A percentile compares a stretch with the other conserved stretches of the same genome.
Evolutionary conservation across 805 yeast genomes (phyloP).

Genomic region (Dipodascopsis tothii): DNA sequence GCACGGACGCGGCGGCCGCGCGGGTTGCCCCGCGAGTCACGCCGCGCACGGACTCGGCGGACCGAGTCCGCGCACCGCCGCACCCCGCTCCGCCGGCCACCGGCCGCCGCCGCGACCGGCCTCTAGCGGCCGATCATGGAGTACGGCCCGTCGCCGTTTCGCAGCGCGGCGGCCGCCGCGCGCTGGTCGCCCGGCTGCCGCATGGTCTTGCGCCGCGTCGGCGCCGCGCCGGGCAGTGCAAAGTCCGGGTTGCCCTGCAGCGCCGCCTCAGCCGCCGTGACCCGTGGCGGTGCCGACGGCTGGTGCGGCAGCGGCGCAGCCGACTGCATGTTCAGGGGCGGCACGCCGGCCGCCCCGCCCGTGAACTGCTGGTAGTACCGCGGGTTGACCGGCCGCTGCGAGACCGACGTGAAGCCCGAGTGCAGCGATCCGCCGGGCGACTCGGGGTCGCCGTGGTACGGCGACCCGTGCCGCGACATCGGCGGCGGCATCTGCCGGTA

Average conservation of each 20-base stretch:
- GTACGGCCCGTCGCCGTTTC: neutral
- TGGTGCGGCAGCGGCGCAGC: slow-evolving; percentile 1
- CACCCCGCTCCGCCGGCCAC: no score
- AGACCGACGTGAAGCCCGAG: slow-evolving; percentile 28
- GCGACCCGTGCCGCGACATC: neutral
- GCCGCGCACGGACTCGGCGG: no score
- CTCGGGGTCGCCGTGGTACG: slow-evolving; percentile 21
- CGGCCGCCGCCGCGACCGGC: no score
- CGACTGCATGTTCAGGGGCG: slow-evolving; percentile 3
- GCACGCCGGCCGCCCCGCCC: neutral
- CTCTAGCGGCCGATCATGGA: no score
- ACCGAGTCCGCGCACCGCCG: no score
- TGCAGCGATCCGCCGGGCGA: slow-evolving; percentile 32
- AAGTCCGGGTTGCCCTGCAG: slow-evolving; percentile 47
- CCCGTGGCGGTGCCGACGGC: neutral
- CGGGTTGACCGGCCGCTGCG: slow-evolving; percentile 29
- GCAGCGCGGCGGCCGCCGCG: slow-evolving; percentile 8
- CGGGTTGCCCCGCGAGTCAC: no score
- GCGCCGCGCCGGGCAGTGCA: slow-evolving; percentile 19
- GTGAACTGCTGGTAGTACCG: slow-evolving; percentile 17
- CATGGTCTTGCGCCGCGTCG: slow-evolving; percentile 1
- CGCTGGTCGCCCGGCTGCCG: no score
- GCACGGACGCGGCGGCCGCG: no score
- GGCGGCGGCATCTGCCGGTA: slow-evolving; percentile 1
- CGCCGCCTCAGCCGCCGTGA: slow-evolving; percentile 34